phyloP scores from a whole-genome alignment of 2,329 filamentous ascomycete species.

The Fusarium foetens region DNA sequence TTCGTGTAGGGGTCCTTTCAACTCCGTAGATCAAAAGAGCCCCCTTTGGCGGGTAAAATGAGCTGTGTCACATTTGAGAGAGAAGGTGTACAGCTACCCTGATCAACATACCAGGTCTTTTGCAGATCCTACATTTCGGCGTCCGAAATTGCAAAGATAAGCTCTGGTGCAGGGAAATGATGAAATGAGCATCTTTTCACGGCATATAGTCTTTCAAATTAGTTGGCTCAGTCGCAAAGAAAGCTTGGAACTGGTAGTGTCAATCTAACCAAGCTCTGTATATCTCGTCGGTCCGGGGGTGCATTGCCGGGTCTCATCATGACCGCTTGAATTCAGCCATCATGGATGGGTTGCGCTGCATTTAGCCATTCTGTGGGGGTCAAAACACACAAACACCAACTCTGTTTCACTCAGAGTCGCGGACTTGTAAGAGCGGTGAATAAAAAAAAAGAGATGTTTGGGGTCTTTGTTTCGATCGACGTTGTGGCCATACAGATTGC shows the following conservation, averaged over 20 bases:
- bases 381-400: slow-evolving; percentile 7
- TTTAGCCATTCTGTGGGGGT: slow-evolving; percentile 22
- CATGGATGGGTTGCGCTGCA: slow-evolving; percentile 17
- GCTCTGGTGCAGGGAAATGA: slow-evolving; percentile 16
- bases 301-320: slow-evolving; percentile 25
- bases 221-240: background rate
- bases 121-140: background rate
- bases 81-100: background rate
- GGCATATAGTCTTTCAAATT: background rate
- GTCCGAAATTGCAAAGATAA: slow-evolving; percentile 3
- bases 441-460: background rate
- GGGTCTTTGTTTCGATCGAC: background rate
- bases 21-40: background rate
- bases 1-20: slow-evolving; percentile 11
- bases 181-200: background rate
- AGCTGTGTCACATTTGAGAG: slow-evolving; percentile 10
- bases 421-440: slow-evolving; percentile 13
- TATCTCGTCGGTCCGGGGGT: slow-evolving; percentile 4
- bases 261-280: slow-evolving; percentile 5
- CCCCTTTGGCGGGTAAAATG: background rate
- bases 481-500: background rate
- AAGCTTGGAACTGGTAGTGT: background rate
- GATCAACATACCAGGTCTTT: background rate
- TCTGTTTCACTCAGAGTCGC: slow-evolving; percentile 7
- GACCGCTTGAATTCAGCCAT: slow-evolving; percentile 18